Conservation (phyloP, 1,139 yeast genomes). For the Lipomyces yarrowii region DNA sequence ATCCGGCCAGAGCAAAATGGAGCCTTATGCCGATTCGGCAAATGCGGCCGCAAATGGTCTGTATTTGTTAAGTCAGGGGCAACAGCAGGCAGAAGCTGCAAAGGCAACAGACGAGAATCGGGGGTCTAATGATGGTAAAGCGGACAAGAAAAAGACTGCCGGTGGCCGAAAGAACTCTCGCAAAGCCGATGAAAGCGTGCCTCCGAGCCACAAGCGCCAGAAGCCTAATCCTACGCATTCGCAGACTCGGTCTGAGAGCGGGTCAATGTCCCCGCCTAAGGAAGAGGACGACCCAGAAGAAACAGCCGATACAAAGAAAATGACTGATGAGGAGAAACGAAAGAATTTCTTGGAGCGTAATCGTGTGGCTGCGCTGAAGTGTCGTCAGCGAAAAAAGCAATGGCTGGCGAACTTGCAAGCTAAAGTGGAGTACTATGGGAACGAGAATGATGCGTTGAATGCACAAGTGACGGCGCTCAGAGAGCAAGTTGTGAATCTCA, state of each 20-base stretch:
- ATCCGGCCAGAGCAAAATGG: neutral
- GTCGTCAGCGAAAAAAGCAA: conserved; percentile 93
- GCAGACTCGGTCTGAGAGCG: conserved; percentile 6
- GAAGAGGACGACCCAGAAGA: conserved; percentile 23
- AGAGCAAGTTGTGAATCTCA: conserved; percentile 59
- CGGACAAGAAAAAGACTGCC: conserved; percentile 3
- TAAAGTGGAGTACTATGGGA: conserved; percentile 67
- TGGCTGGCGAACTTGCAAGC: conserved; percentile 81
- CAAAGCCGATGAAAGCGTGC: conserved; percentile 1
- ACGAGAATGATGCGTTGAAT: conserved; percentile 70
- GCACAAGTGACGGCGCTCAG: conserved; percentile 59
- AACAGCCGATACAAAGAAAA: conserved; percentile 29
- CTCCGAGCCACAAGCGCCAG: neutral
- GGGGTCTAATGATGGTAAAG: conserved; percentile 5
- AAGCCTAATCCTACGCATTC: neutral
- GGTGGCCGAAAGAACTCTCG: conserved; percentile 1
- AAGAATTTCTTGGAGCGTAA: conserved; percentile 85
- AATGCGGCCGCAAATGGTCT: conserved; percentile 41
- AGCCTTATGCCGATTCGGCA: conserved; percentile 30
- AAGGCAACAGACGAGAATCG: neutral
- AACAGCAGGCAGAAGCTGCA: conserved; percentile 19
- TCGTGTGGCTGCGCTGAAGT: conserved; percentile 92
- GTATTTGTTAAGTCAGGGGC: conserved; percentile 39
- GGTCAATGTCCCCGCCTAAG: neutral
- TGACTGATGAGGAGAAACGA: conserved; percentile 69